Base-by-base conservation (phyloP, 805 yeast species). In the Candida golubevii region DNA sequence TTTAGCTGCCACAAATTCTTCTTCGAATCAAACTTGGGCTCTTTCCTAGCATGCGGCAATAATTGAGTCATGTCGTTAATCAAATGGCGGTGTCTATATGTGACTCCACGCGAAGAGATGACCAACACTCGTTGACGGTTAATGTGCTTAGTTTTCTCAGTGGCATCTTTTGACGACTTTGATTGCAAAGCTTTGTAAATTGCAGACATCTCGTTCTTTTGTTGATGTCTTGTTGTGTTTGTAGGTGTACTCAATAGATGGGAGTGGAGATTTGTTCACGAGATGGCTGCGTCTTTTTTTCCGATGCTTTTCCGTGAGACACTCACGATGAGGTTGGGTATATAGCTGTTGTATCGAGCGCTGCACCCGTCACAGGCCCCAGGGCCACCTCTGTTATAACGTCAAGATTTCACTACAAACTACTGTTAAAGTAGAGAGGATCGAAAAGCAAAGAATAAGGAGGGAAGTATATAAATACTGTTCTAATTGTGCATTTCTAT, bases 31-130 rank as follows among this genome's bases (percentile, higher is more conserved):
- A 91, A 77, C 64, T 93, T 93, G 49, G 97, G 95, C 69, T 93
- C 99, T 62, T 90, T 91, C 65, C 97, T 82, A 35, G 96, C 84
- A 62, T 93, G 99, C 45, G 99, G 99, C 63, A 93, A 69, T 63
- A 93, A 72, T 18, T 80, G 67, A 53, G 80, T 71, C 50, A 93
- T 70, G 68, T 93, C 98, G 54, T 79, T 77, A 51, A 93, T 88
- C 59, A 93, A 71, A 67, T 93, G 98, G 61, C 99, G 89, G 62
- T 93, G 98, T 71, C 99, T 84, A 63, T 73, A 88, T 27, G 96
- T 89, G 45, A 91, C 86, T 54, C 99, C 99, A 65, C 99, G 80
- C 34, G 97, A 89, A 4, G 97, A 85, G 58, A 91, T 85, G 47
- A 93, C 75, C 48, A 93, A 72, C 33, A 90, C 88, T 58, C 96